Conservation (phyloP, 2,329 filamentous ascomycete species). For the Macrophomina pseudophaseolina region DNA sequence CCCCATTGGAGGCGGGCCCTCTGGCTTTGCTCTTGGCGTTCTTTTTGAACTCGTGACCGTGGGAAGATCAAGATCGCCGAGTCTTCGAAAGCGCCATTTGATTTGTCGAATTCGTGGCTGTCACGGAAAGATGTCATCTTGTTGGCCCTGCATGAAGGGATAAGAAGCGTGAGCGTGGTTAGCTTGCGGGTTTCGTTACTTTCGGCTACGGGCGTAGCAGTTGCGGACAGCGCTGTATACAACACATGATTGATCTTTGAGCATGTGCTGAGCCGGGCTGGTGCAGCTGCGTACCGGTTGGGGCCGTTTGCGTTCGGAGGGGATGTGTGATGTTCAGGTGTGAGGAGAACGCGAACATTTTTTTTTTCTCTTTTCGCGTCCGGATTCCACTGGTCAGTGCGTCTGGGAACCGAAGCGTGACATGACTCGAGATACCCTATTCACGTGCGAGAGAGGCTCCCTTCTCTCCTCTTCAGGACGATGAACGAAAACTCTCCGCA, state of each 20-base stretch:
- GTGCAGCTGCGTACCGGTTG: background rate
- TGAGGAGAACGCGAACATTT: conserved; percentile 1
- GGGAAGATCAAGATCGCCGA: conserved; percentile 67
- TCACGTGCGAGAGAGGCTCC: too few species aligned
- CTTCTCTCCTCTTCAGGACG: too few species aligned
- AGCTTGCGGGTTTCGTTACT: too few species aligned
- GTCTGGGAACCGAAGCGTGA: background rate
- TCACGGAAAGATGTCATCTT: background rate
- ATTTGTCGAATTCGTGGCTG: background rate
- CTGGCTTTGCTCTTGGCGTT: conserved; percentile 76
- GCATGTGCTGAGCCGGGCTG: background rate
- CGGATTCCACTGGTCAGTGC: background rate
- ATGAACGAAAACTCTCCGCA: background rate
- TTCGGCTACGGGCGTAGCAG: too few species aligned
- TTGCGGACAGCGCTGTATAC: conserved; percentile 25
- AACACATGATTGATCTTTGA: background rate
- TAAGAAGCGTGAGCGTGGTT: too few species aligned
- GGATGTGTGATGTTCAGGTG: background rate
- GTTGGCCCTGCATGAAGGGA: too few species aligned
- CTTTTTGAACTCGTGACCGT: conserved; percentile 89
- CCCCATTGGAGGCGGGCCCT: conserved; percentile 70
- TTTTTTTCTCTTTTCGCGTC: background rate
- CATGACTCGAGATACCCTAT: too few species aligned
- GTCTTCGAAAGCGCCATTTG: conserved; percentile 89
- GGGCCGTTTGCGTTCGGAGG: background rate